Percentiles rank a stretch among this genome's conserved stretches.
phyloP scores from a whole-genome alignment of 1,284 basidiomycete species.

The Papiliotrema flavescens region DNA sequence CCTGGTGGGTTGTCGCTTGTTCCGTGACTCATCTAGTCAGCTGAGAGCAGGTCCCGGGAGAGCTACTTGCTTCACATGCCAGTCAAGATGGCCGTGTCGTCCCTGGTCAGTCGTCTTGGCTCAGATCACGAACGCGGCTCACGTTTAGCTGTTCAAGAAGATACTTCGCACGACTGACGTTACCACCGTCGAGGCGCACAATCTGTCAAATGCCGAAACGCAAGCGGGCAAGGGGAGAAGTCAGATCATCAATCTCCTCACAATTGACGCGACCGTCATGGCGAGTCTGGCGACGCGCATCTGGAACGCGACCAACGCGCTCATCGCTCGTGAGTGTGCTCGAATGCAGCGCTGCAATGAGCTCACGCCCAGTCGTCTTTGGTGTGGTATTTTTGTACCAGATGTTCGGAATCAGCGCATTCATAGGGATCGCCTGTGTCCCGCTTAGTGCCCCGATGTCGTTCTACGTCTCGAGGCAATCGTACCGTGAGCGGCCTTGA shows the following conservation, averaged over 20 bases:
- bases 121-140: not conserved
- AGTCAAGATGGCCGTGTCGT: slow-evolving; percentile 34
- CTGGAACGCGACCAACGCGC: slow-evolving; percentile 36
- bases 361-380: slow-evolving; percentile 26
- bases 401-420: slow-evolving; percentile 44
- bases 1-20: slow-evolving; percentile 11
- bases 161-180: slow-evolving; percentile 42
- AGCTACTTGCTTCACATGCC: slow-evolving; percentile 43
- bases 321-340: slow-evolving; percentile 30
- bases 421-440: slow-evolving; percentile 38
- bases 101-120: slow-evolving; percentile 26
- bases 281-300: slow-evolving; percentile 34
- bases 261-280: slow-evolving; percentile 37
- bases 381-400: slow-evolving; percentile 36
- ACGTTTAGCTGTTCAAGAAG: slow-evolving; percentile 40
- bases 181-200: slow-evolving; percentile 42
- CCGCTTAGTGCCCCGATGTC: slow-evolving; percentile 35
- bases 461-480: slow-evolving; percentile 27
- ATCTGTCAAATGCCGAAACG: slow-evolving; percentile 23
- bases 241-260: slow-evolving; percentile 43
- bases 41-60: slow-evolving; percentile 35
- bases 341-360: not conserved
- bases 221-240: slow-evolving; percentile 30
- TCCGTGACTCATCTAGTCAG: not conserved
- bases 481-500: slow-evolving; percentile 30